These are phyloP conservation scores for Populus davidiana DNA, from an alignment of 345 rosid genomes.

Conservation along the genomic window DNA sequence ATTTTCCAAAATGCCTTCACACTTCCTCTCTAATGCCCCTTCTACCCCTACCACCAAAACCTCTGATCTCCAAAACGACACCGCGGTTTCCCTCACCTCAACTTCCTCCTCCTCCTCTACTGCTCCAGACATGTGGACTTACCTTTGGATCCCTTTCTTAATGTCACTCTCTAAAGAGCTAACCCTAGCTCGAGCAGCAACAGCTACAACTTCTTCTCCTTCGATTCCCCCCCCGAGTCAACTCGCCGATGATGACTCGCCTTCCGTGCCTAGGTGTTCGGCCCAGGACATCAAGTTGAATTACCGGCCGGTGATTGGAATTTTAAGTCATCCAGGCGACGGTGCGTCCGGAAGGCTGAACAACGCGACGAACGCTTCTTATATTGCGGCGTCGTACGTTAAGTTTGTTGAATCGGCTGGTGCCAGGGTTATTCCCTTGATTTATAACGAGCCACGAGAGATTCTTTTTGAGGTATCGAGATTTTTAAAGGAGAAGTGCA, in stretches of 20 bases:
- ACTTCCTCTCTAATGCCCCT: conserved; percentile 32
- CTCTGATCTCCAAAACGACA: conserved; percentile 26
- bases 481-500: background rate
- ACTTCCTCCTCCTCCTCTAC: conserved; percentile 17
- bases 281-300: conserved; percentile 52
- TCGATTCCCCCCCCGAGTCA: conserved; percentile 49
- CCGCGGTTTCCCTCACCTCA: conserved; percentile 27
- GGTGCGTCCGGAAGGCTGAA: conserved; percentile 81
- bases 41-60: conserved; percentile 9
- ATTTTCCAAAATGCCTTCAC: conserved; percentile 36
- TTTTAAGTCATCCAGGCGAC: conserved; percentile 81
- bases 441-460: conserved; percentile 65
- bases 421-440: conserved; percentile 82
- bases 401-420: conserved; percentile 92
- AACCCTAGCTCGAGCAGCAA: conserved; percentile 26
- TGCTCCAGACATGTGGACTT: conserved; percentile 40
- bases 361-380: conserved; percentile 50
- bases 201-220: background rate
- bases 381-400: conserved; percentile 80
- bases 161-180: conserved; percentile 49
- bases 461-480: conserved; percentile 54
- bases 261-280: conserved; percentile 39
- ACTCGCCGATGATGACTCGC: conserved; percentile 13
- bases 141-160: conserved; percentile 45
- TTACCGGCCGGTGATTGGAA: conserved; percentile 78